These are phyloP conservation scores for Camelina neglecta DNA, from an alignment of 345 rosid species.

Conservation along the genomic window DNA sequence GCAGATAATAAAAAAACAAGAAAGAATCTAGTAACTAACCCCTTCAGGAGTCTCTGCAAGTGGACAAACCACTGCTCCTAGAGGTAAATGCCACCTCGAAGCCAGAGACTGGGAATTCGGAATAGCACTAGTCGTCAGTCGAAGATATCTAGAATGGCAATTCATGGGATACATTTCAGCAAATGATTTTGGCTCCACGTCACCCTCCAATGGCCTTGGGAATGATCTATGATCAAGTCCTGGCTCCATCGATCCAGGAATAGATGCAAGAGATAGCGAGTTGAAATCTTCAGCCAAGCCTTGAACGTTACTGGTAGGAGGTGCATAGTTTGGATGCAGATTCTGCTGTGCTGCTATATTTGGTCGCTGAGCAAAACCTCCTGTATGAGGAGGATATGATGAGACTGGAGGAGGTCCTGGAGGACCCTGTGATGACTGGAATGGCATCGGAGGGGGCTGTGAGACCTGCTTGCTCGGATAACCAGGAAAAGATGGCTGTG, in stretches of 20 bases:
- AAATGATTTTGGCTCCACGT: conserved; percentile 76
- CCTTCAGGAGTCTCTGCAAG: conserved; percentile 95
- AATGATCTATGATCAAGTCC: conserved; percentile 77
- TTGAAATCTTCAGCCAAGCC: conserved; percentile 87
- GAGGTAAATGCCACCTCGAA: conserved; percentile 98
- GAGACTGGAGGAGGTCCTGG: conserved; percentile 46
- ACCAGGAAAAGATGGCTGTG: conserved; percentile 66
- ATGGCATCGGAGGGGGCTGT: conserved; percentile 56
- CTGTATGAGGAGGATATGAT: conserved; percentile 58
- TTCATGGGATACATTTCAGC: conserved; percentile 73
- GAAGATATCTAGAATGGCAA: conserved; percentile 80
- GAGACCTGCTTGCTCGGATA: conserved; percentile 58
- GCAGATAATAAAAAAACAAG: conserved; percentile 14
- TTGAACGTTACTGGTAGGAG: conserved; percentile 73
- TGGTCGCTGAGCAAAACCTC: conserved; percentile 57
- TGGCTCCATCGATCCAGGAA: conserved; percentile 82
- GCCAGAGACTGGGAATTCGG: conserved; percentile 90
- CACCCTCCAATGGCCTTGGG: conserved; percentile 97
- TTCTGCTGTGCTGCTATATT: conserved; percentile 58
- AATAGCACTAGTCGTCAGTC: conserved; percentile 85
- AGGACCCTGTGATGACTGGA: conserved; percentile 67
- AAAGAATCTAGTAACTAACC: conserved; percentile 48
- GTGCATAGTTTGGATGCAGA: conserved; percentile 60
- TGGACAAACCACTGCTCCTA: conserved; percentile 99
- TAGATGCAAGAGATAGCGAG: conserved; percentile 71